Evolutionary conservation across 192 early-diverging fungal species (phyloP), one percentile per base, ranked within the genome.

Genomic region (Mortierella hygrophila): DNA sequence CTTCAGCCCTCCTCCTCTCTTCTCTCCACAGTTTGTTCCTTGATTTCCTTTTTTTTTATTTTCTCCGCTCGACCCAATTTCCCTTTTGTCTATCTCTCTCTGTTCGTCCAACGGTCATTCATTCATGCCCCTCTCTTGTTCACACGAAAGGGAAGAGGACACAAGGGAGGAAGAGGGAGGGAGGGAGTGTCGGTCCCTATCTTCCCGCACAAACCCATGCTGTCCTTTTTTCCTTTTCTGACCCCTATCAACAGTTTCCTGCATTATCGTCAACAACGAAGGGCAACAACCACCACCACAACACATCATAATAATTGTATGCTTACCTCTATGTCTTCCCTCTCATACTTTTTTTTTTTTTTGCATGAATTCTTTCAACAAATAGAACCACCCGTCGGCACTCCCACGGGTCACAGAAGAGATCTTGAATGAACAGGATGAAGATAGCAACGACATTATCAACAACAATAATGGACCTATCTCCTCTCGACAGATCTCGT

Each of bases 361-460:
- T 70, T 42, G 37, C 72, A 47, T 60, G 4, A 75, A 52, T 40
- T 44, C 32, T 47, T 29, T 37, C 54, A 2, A 18, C 21, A 0
- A 68, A 68, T 35, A 79, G 78, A 72, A 55, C 70, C 42, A 79
- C 78, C 42, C 35, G 20, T 47, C 71, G 38, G 70, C 40, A 23
- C 55, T 79, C 29, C 54, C 70, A 38, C 49, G 77, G 52, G 68
- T 78, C 68, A 71, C 65, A 13, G 77, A 60, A 21, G 77, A 78
- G 49, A 73, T 73, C 32, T 47, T 79, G 40, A 41, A 18, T 20
- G 78, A 60, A 35, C 60, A 65, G 60, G 60, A 65, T 26, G 60
- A 65, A 29, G 60, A 65, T 11, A 65, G 32, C 11, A 65, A 23
- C 7, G 0, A 55, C 54, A 23, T 21, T 20, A 60, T n/a, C 42